A percentile compares a stretch with the other conserved stretches of the same genome.
Evolutionary conservation across 352 stramenopile species (phyloP).

Genomic region (Pythium scleroteichum): DNA sequence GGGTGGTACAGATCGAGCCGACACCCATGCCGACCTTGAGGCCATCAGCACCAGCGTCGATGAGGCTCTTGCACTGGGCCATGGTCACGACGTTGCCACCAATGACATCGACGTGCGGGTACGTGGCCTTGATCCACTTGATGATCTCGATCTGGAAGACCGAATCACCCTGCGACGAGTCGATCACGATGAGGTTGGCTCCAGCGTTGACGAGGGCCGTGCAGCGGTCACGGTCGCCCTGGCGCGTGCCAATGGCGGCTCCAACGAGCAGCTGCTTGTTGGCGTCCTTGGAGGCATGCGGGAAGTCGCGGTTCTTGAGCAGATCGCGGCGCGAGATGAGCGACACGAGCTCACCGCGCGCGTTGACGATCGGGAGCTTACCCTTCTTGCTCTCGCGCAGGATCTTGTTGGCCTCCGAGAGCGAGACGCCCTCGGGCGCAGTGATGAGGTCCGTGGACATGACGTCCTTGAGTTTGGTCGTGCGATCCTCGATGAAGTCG

Average conservation of each 20-base stretch:
- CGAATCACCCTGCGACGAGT: constrained; percentile 99
- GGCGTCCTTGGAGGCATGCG: constrained; percentile 95
- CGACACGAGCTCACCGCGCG: constrained; percentile 96
- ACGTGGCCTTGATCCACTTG: constrained; percentile 95
- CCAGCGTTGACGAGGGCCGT: constrained; percentile 91
- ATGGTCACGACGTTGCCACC: constrained; percentile 99
- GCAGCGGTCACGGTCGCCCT: constrained; percentile 94
- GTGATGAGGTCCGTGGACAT: constrained; percentile 93
- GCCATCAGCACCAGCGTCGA: constrained; percentile 98
- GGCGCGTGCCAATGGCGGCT: constrained; percentile 98
- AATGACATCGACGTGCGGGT: constrained; percentile 97
- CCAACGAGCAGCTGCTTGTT: constrained; percentile 99
- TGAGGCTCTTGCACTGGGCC: constrained; percentile 97
- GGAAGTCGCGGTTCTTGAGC: constrained; percentile 98
- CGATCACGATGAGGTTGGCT: constrained; percentile 99
- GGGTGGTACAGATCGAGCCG: constrained; percentile 99
- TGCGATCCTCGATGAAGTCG: constrained; percentile 97
- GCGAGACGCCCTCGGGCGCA: constrained; percentile 93
- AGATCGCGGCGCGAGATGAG: constrained; percentile 98
- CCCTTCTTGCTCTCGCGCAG: constrained; percentile 99
- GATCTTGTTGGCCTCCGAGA: constrained; percentile 98
- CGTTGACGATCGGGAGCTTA: constrained; percentile 99
- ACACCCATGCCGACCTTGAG: constrained; percentile 99
- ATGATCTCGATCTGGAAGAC: constrained; percentile 90
- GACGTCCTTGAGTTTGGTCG: constrained; percentile 82